Evolutionary conservation across 305 asterid genomes (phyloP).

Genomic region (Ilex paraguariensis): DNA sequence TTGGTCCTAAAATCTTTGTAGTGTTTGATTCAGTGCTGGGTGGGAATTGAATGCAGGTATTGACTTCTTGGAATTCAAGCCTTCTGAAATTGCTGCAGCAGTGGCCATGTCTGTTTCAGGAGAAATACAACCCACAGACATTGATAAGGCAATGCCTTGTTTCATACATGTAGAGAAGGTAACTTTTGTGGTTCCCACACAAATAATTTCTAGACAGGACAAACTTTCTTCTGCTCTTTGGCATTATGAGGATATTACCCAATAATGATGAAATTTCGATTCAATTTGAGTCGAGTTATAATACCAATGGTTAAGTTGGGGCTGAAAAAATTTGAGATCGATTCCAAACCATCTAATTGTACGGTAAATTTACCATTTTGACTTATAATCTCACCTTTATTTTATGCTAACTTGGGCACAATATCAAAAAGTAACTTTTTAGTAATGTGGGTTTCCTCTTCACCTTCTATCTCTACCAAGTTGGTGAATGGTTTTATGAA

Average conservation of each 20-base stretch:
- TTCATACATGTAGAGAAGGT: slow-evolving; percentile 58
- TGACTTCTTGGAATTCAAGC: slow-evolving; percentile 79
- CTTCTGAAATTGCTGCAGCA: slow-evolving; percentile 76
- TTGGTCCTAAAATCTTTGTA: not conserved
- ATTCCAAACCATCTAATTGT: not conserved
- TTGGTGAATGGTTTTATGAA: not conserved
- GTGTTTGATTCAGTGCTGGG: slow-evolving; percentile 12
- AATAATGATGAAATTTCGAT: too few relatives aligned
- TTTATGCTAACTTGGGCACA: too few relatives aligned
- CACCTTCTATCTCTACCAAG: not conserved
- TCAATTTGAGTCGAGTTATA: too few relatives aligned
- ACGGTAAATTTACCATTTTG: not conserved
- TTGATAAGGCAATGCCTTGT: slow-evolving; percentile 43
- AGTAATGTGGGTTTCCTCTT: too few relatives aligned
- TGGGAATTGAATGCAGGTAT: slow-evolving; percentile 60
- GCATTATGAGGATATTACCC: not conserved
- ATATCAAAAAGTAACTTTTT: too few relatives aligned
- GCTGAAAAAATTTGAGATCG: not conserved
- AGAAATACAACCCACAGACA: slow-evolving; percentile 36
- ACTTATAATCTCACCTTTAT: too few relatives aligned
- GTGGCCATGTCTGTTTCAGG: slow-evolving; percentile 49
- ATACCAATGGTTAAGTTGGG: too few relatives aligned
- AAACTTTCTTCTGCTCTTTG: not conserved
- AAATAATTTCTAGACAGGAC: slow-evolving; percentile 4
- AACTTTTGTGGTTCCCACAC: slow-evolving; percentile 8